These are phyloP conservation scores for Toxicodendron radicans DNA, from an alignment of 345 rosid species.

Conservation along the genomic window DNA sequence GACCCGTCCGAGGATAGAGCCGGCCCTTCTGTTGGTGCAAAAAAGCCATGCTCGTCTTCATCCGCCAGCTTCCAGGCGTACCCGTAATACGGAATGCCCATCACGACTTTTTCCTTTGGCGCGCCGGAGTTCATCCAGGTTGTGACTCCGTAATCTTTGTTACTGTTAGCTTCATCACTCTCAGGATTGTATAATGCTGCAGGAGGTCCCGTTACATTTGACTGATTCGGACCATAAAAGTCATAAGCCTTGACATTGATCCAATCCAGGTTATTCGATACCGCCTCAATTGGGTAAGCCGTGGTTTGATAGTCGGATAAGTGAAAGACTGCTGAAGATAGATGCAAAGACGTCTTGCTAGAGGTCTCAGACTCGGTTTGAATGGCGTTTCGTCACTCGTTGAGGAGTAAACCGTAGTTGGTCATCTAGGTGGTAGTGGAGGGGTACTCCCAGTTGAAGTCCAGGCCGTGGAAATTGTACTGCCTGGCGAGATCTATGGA, in stretches of 20 bases:
- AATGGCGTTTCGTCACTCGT: slow-evolving; percentile 52
- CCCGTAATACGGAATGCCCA: too few species aligned
- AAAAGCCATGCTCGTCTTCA: too few species aligned
- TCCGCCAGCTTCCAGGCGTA: too few species aligned
- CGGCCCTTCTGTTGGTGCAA: too few species aligned
- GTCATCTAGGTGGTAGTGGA: slow-evolving; percentile 37
- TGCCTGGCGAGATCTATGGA: slow-evolving; percentile 49
- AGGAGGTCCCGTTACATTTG: slow-evolving; percentile 51
- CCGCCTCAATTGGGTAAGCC: slow-evolving; percentile 40
- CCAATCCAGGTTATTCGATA: slow-evolving; percentile 20
- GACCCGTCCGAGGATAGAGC: too few species aligned
- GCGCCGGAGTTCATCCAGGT: too few species aligned
- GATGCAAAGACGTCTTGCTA: slow-evolving; percentile 34
- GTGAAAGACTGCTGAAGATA: slow-evolving; percentile 20
- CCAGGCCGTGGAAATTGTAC: slow-evolving; percentile 57
- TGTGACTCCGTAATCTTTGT: too few species aligned
- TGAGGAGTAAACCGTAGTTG: slow-evolving; percentile 38
- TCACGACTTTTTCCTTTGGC: too few species aligned
- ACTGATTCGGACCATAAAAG: slow-evolving; percentile 51
- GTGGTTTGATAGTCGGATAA: slow-evolving; percentile 14
- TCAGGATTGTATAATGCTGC: slow-evolving; percentile 37
- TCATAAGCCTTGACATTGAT: slow-evolving; percentile 52
- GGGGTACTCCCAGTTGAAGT: slow-evolving; percentile 66
- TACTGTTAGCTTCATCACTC: slow-evolving; percentile 9
- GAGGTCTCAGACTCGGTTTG: slow-evolving; percentile 36